Percentiles rank a stretch among this genome's conserved stretches.
phyloP scores from a whole-genome alignment of 768 basidiomycete genomes.

The Clathrus columnatus region DNA sequence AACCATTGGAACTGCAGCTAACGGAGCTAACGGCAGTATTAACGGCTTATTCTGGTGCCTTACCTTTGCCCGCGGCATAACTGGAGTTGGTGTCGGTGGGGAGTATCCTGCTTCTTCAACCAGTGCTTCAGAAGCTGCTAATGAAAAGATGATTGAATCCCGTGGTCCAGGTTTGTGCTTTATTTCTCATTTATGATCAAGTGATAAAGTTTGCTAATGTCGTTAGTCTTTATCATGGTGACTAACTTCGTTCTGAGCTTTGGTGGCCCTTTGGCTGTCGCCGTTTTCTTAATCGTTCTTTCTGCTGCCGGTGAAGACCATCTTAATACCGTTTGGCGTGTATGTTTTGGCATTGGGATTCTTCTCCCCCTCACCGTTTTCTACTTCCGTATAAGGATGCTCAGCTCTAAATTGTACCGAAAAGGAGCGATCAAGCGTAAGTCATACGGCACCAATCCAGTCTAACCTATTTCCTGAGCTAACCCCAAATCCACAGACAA shows the following conservation, averaged over 20 bases:
- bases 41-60: conserved; percentile 67
- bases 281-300: conserved; percentile 59
- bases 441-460: conserved; percentile 11
- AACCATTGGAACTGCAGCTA: conserved; percentile 57
- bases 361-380: conserved; percentile 58
- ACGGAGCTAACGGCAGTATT: conserved; percentile 47
- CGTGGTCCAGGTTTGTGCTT: conserved; percentile 48
- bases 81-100: conserved; percentile 65
- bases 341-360: conserved; percentile 57
- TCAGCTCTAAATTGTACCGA: conserved; percentile 55
- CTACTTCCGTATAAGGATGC: conserved; percentile 64
- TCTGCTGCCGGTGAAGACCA: conserved; percentile 56
- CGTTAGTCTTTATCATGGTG: conserved; percentile 63
- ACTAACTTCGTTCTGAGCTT: conserved; percentile 64
- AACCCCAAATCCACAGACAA: conserved; percentile 25
- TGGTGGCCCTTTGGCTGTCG: conserved; percentile 57
- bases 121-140: conserved; percentile 62
- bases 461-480: not conserved
- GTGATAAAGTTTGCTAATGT: not conserved
- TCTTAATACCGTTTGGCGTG: conserved; percentile 58
- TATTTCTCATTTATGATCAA: conserved; percentile 4
- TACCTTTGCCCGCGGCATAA: conserved; percentile 62
- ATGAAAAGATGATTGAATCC: conserved; percentile 50
- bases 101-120: conserved; percentile 72
- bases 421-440: conserved; percentile 57